Evolutionary conservation across 2,329 filamentous ascomycete species (phyloP).

Genomic region (Fusarium sarcochroum): DNA sequence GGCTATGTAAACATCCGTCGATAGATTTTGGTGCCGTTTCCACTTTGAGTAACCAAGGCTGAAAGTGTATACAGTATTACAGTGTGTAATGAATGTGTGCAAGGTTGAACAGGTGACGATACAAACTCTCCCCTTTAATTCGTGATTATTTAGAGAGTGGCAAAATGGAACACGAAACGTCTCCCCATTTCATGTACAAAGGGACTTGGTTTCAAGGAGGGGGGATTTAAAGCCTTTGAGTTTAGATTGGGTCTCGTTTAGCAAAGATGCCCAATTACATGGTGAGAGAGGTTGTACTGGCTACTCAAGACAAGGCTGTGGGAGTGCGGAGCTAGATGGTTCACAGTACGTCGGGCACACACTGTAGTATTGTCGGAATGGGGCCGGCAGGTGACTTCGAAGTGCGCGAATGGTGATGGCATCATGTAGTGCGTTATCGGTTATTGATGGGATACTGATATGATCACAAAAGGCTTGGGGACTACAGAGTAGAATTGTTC

Average conservation of each 20-base stretch:
- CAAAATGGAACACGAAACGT: constrained; percentile 16
- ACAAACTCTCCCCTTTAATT: background rate
- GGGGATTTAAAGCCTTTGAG: constrained; percentile 2
- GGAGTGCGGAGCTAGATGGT: constrained; percentile 6
- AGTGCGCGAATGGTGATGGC: constrained; percentile 17
- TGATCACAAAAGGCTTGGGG: background rate
- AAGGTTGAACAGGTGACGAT: background rate
- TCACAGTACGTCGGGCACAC: constrained; percentile 18
- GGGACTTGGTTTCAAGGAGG: background rate
- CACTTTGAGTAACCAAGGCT: constrained; percentile 20
- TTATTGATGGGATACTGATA: background rate
- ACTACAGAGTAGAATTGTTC: background rate
- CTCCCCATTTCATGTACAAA: constrained; percentile 1
- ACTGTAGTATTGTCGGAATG: constrained; percentile 13
- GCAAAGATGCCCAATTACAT: constrained; percentile 15
- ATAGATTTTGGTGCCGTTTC: constrained; percentile 18
- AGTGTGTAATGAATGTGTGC: constrained; percentile 4
- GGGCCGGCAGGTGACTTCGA: constrained; percentile 17
- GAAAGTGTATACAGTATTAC: constrained; percentile 29
- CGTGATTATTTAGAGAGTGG: constrained; percentile 21
- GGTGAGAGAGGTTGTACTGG: constrained; percentile 2
- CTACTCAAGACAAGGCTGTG: constrained; percentile 21
- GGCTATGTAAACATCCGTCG: constrained; percentile 23
- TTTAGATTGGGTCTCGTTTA: constrained; percentile 19
- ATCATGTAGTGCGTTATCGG: constrained; percentile 6